A percentile compares a stretch with the other conserved stretches of the same genome.
phyloP scores from a whole-genome alignment of 75 land plant species.

The Sequoia sempervirens region DNA sequence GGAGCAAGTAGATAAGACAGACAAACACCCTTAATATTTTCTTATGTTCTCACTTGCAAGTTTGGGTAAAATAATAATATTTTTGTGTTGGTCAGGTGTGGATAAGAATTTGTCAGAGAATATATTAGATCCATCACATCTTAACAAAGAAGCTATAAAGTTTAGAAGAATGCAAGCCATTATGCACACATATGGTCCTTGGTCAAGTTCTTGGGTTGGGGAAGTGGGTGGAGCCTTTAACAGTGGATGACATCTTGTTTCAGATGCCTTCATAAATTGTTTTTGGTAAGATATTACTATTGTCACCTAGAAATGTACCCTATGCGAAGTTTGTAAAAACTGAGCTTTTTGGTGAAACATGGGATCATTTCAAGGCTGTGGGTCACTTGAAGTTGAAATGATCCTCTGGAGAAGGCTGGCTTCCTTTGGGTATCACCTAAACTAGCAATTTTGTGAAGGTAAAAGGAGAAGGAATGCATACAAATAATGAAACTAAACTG shows the following conservation, averaged over 20 bases:
- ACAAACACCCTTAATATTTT: not conserved
- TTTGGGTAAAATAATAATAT: constrained; percentile 6
- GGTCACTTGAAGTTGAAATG: no score
- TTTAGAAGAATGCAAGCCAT: constrained; percentile 24
- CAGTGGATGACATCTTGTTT: constrained; percentile 70
- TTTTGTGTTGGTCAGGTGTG: constrained; percentile 34
- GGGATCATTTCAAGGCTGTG: no score
- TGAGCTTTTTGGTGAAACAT: no score
- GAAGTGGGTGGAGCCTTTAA: constrained; percentile 94
- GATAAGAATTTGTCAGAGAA: constrained; percentile 47
- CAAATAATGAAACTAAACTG: no score
- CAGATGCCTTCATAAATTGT: constrained; percentile 68
- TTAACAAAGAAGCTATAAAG: constrained; percentile 35
- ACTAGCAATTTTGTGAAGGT: no score
- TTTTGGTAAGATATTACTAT: constrained; percentile 77
- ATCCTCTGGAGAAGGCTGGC: no score
- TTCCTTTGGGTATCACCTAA: no score
- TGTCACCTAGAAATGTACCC: no score
- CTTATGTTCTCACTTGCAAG: not conserved
- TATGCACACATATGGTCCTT: constrained; percentile 39
- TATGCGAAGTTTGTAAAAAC: no score
- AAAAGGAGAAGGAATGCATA: no score
- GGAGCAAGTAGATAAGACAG: constrained; percentile 60
- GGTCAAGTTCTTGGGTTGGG: constrained; percentile 79
- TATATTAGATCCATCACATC: constrained; percentile 56